Evolutionary conservation across 768 basidiomycete species (phyloP), one percentile per base, ranked within the genome.

Genomic region (Stropharia rugosoannulata): DNA sequence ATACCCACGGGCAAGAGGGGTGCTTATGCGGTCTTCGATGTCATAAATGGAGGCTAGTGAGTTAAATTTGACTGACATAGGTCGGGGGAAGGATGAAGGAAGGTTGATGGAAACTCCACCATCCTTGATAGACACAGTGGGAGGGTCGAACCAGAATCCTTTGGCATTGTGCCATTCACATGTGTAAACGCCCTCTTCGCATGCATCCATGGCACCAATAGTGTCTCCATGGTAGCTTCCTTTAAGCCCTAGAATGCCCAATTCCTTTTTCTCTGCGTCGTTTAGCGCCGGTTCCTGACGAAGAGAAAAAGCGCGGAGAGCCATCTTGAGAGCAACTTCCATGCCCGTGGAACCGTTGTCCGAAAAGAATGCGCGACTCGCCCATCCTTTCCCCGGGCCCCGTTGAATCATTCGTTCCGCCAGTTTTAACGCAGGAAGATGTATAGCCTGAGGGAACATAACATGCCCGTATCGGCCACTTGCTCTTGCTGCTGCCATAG

Each of bases 281-380:
- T 71, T 65, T 5, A 82, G 62, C 1, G 66, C 63, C 10, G 66
- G 62, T 15, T 70, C 64, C 12, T 80, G 62, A 16, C 77, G 73
- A 36, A 70, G 60, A 12, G 81, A 73, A 58, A 79, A 88, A 2
- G 87, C 84, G 22, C 95, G 80, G 41, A 98, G 71, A 0, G 93
- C 96, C 96, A 98, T 98, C 71, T 98, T 98, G 56, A 98, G 73
- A 10, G 93, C 96, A n/a, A 96, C 88, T 68, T 98, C 96, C 86
- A 96, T 95, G 6, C 87, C 96, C 0, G 96, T 98, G 18, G 93
- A 93, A 12, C 96, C 96, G 61, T 98, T 89, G 66, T 98, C 96
- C 5, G 91, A 92, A 71, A 90, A 93, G 73, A 96, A 98, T 3
- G 85, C 96, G 16, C 93, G 83, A 7, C 84, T 80, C 1, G 96